Base-by-base conservation (phyloP, 306 rosid genomes). In the Quercus cerris region DNA sequence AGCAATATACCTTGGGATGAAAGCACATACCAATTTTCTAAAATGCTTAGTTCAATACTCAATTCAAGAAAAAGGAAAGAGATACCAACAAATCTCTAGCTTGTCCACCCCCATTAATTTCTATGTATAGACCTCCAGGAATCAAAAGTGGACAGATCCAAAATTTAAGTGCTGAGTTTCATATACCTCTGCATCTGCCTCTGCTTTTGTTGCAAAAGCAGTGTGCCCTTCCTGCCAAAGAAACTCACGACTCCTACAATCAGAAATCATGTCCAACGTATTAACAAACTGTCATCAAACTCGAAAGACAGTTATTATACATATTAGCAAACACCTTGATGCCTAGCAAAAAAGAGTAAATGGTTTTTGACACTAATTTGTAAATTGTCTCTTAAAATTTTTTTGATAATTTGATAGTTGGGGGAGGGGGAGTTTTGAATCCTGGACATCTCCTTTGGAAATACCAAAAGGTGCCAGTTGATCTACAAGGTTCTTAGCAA, bases 161-260 rank as follows among this genome's bases (percentile, higher is more conserved):
- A 17, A 1, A 35, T 22, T n/a, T 18, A 67, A 7, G 72, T 27
- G 23, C 14, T 11, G 30, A 77, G 41, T 44, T 59, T 30, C 52
- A 76, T 78, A 76, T 78, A 96, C 98, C 98, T 95, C 98, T 17
- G 83, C 79, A 87, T 93, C 97, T 46, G 99, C 99, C 80, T 96
- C 99, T 56, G 76, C 92, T 84, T 96, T 87, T 25, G 98, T 88
- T 15, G 98, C 98, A 89, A 96, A 93, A 70, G 99, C 99, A 68
- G 99, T 93, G 79, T 96, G 99, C 68, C 99, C 99, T 90, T 96
- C 99, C 85, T 96, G 99, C 99, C 99, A 96, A 84, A 96, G 99
- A 85, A 93, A 96, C 84, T 96, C 99, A 14, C 99, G 97, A 77
- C 98, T 96, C 98, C 98, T 96, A 84, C 82, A 85, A 74, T 73